A percentile compares a stretch with the other conserved stretches of the same genome.
Evolutionary conservation across 306 rosid species (phyloP).

Genomic region (Luffa aegyptiaca): DNA sequence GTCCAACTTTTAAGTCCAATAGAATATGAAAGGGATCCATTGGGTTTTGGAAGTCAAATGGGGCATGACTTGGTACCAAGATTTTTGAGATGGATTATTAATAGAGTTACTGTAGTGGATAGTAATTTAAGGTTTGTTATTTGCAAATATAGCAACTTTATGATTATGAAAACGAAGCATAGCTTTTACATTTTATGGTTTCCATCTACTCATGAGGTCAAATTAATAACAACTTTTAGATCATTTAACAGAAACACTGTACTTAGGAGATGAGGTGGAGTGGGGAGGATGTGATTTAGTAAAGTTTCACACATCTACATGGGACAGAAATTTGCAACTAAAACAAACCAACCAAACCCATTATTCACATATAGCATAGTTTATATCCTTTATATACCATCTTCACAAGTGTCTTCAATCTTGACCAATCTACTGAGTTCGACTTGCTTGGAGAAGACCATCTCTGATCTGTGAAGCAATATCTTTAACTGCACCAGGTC

Average conservation of each 20-base stretch:
- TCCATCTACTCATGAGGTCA: not conserved
- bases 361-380: not conserved
- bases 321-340: not conserved
- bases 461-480: constrained; percentile 39
- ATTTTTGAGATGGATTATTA: too few species aligned
- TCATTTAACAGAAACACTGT: not conserved
- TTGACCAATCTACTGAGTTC: not conserved
- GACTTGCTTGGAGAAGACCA: constrained; percentile 39
- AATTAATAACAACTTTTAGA: not conserved
- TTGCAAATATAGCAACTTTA: too few species aligned
- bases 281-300: not conserved
- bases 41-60: too few species aligned
- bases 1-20: too few species aligned
- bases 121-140: too few species aligned
- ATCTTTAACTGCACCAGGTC: constrained; percentile 45
- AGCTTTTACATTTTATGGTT: not conserved
- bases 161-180: too few species aligned
- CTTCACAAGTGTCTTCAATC: not conserved
- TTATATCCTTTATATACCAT: not conserved
- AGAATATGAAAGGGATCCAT: too few species aligned
- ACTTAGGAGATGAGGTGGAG: not conserved
- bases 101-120: too few species aligned
- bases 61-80: too few species aligned
- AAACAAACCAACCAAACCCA: not conserved
- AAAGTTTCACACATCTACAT: not conserved